Evolutionary conservation across 163 green algal genomes (phyloP), one percentile per base, ranked within the genome.

Genomic region (Chlamydomonas reinhardtii): DNA sequence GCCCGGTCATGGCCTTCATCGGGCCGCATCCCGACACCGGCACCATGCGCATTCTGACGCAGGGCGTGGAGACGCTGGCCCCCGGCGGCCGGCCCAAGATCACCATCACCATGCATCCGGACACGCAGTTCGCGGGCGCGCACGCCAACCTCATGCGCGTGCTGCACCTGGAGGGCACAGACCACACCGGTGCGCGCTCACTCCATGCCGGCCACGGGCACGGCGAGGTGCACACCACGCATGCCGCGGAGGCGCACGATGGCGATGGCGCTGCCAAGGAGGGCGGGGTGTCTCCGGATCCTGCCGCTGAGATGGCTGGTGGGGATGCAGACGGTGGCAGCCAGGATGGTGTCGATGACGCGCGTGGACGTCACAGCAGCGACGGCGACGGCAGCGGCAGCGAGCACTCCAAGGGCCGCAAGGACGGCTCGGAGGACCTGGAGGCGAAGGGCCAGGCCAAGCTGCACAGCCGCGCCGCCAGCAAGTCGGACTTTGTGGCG

Each of bases 401-500:
- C 24, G 72, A 37, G 35, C 66, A 48, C 35, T 37, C 31, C 54
- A 78, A 78, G 69, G 52, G 54, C 37, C 25, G 14, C 59, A 56
- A 56, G 48, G 48, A 56, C 48, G 48, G 48, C 48, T 56, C 48
- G 48, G 48, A 56, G 29, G 76, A 84, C 39, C 64, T 73, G 6
- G 76, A 84, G 62, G 76, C 76, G 16, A 27, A 84, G 62, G 76
- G n/a, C 4, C 76, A 84, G 64, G 76, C 76, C 16, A 48, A n/a
- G n/a, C 31, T 84, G 37, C 76, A 68, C 76, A 52, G 76, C 64
- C 65, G 8, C 43, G 31, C 78, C 64, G 79, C 79, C 25, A 78
- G 17, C 68, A 85, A 87, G 59, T 74, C 70, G 2, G 85, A 89
- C n/a, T 89, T 89, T 71, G 72, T 89, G 70, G 76, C 85, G 12